phyloP scores from a whole-genome alignment of 148 eudicot species.

The Arctostaphylos glauca region DNA sequence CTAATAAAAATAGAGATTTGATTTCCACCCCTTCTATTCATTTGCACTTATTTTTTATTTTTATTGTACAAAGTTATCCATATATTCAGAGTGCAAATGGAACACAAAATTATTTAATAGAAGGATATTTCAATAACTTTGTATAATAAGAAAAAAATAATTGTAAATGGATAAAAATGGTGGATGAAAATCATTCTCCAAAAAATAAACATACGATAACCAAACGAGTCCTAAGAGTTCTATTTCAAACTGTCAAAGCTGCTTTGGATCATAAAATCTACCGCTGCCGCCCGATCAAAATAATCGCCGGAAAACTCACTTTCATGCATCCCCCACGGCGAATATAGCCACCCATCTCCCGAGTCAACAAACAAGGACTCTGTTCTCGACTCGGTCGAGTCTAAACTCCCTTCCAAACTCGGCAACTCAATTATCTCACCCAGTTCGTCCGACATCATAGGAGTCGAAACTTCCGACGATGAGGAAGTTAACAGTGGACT shows the following conservation, averaged over 20 bases:
- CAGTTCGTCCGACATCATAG: conserved; percentile 26
- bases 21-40: too few species aligned
- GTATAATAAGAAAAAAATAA: too few species aligned
- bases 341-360: conserved; percentile 26
- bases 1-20: too few species aligned
- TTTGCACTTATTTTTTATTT: too few species aligned
- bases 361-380: conserved; percentile 40
- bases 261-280: conserved; percentile 1
- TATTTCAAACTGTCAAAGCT: conserved; percentile 14
- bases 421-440: conserved; percentile 46
- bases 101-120: too few species aligned
- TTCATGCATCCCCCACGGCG: conserved; percentile 35
- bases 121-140: too few species aligned
- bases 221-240: neutral
- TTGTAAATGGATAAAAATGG: too few species aligned
- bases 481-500: neutral
- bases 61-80: too few species aligned
- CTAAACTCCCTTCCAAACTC: conserved; percentile 41
- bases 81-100: too few species aligned
- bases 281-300: conserved; percentile 20
- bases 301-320: conserved; percentile 28
- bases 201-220: too few species aligned
- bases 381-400: conserved; percentile 30
- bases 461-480: neutral
- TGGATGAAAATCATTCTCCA: too few species aligned